Evolutionary conservation across 202 grass and related monocot genomes (phyloP), one percentile per base, ranked within the genome.

Genomic region (Digitaria exilis): DNA sequence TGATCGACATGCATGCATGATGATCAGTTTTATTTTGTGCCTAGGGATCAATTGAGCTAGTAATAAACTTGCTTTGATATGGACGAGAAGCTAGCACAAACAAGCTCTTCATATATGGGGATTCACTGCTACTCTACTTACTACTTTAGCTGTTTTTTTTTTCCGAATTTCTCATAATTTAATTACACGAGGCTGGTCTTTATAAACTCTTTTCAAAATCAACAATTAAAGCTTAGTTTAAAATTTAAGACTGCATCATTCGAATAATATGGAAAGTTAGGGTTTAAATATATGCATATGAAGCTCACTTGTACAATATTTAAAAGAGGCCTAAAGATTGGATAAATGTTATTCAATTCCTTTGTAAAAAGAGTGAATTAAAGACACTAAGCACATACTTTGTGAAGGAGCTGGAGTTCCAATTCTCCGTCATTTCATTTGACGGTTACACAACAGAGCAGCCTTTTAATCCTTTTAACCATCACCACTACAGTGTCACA

Each of bases 381-480:
- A 24, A 42, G 9, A 16, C 21, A 32, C 5, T 34, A 17, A 32
- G 17, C 48, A 22, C 17, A 21, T 25, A 26, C 9, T 41, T 76
- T 61, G 13, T 19, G 55, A 29, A 11, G 16, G 39, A 78, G 18
- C 26, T 64, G 29, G 26, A n/a, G 49, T 65, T 49, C 56, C 76
- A 49, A 14, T 55, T 65, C 62, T 31, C 41, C 30, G 7, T 30
- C 30, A 11, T 68, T 76, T 76, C 59, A 42, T 70, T 71, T 77
- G 60, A 58, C 16, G 25, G 18, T 70, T 70, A 46, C 55, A 5
- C 37, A 11, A 89, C 67, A 83, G 80, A 35, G 61, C 64, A 26
- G 22, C 14, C 24, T 63, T 83, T 44, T 68, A 21, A 70, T 70
- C 39, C 32, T 61, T 73, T 68, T 66, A 73, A 57, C 6, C 39